Conservation (phyloP, 345 rosid genomes). For the Brassica carinata region DNA sequence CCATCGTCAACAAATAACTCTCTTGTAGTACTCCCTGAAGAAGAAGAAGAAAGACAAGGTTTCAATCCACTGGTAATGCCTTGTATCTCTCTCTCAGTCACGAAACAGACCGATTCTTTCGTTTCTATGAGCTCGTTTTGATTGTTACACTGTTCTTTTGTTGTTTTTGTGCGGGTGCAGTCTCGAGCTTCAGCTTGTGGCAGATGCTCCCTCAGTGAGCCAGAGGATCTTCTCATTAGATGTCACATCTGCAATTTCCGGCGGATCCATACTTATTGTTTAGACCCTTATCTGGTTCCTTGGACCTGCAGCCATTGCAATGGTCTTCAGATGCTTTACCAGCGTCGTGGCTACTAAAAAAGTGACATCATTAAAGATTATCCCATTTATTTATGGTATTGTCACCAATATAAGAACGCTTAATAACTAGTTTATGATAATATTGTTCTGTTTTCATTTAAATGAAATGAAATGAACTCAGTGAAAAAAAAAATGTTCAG, state of each 20-base stretch:
- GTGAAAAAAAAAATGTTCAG: neutral
- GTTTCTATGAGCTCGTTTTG: neutral
- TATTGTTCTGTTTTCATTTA: neutral
- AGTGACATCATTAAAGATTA: neutral
- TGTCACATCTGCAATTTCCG: conserved; percentile 67
- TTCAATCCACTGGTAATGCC: conserved; percentile 53
- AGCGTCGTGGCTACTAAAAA: conserved; percentile 37
- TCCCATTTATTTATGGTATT: neutral
- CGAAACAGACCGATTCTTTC: neutral
- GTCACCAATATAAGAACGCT: neutral
- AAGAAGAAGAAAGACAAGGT: conserved; percentile 47
- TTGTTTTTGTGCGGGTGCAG: conserved; percentile 40
- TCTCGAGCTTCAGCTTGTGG: conserved; percentile 52
- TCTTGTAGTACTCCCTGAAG: conserved; percentile 48
- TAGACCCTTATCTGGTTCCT: conserved; percentile 77
- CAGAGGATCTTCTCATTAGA: conserved; percentile 66
- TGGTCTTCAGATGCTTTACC: conserved; percentile 67
- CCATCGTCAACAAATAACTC: conserved; percentile 46
- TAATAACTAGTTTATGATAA: neutral
- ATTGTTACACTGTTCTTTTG: neutral
- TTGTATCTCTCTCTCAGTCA: conserved; percentile 1
- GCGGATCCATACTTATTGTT: conserved; percentile 74
- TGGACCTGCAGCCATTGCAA: conserved; percentile 89
- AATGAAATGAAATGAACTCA: neutral
- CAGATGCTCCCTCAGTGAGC: conserved; percentile 64